phyloP scores from a whole-genome alignment of 306 rosid species.

The Oemleria cerasiformis region DNA sequence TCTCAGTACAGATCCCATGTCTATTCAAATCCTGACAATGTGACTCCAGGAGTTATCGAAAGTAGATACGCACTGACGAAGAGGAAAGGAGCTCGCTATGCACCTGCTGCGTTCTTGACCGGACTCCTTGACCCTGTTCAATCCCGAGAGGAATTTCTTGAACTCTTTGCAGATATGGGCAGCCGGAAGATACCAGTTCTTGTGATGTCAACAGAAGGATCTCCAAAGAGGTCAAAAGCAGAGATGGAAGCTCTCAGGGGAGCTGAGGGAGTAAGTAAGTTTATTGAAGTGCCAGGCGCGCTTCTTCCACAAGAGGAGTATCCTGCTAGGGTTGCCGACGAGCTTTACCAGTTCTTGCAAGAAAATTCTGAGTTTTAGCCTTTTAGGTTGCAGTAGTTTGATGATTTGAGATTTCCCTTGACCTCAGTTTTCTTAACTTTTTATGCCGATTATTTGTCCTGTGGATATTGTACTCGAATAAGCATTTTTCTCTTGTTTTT shows the following conservation, averaged over 20 bases:
- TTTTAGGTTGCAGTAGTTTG: constrained; percentile 12
- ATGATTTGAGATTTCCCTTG: neutral
- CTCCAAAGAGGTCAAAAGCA: constrained; percentile 94
- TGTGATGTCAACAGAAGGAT: constrained; percentile 65
- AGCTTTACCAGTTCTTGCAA: constrained; percentile 72
- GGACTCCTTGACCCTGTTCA: constrained; percentile 75
- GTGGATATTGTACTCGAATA: too few species aligned
- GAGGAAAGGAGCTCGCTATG: constrained; percentile 79
- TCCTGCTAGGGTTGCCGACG: constrained; percentile 67
- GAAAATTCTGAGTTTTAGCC: constrained; percentile 35
- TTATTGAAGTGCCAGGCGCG: constrained; percentile 87
- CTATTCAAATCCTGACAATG: constrained; percentile 79
- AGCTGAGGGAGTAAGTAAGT: constrained; percentile 83
- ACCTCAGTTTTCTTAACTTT: neutral
- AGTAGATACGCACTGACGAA: constrained; percentile 79
- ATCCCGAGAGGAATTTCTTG: constrained; percentile 79
- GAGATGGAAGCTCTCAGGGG: constrained; percentile 93
- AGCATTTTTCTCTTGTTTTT: neutral
- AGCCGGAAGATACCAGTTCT: constrained; percentile 62
- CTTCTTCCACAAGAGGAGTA: constrained; percentile 98
- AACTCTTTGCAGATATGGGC: constrained; percentile 67
- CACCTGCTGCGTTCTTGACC: constrained; percentile 86
- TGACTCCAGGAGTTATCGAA: constrained; percentile 66
- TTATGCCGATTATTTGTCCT: too few species aligned
- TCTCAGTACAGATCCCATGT: constrained; percentile 95